These are phyloP conservation scores for Neopestalotiopsis clavispora DNA, from an alignment of 2,329 filamentous ascomycete species.

Conservation along the genomic window DNA sequence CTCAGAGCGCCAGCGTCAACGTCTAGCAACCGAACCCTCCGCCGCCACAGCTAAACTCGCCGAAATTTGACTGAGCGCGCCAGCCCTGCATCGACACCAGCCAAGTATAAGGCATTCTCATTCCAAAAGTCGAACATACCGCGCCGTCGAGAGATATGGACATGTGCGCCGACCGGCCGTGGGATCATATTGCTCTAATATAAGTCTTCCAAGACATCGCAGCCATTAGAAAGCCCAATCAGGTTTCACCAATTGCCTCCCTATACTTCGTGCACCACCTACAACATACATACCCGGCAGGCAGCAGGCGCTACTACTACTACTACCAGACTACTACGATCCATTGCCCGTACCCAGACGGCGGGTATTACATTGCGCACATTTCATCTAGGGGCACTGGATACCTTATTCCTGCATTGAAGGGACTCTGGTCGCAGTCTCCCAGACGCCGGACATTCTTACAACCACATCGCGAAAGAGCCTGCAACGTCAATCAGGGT, in stretches of 20 bases:
- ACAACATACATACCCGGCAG: neutral
- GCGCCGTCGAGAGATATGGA: neutral
- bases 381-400: no score
- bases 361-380: neutral
- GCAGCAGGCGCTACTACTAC: no score
- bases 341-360: neutral
- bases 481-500: constrained; percentile 54
- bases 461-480: constrained; percentile 5
- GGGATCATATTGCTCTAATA: neutral
- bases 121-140: neutral
- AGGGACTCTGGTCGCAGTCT: neutral
- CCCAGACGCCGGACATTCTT: constrained; percentile 9
- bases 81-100: neutral
- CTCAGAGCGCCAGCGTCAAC: neutral
- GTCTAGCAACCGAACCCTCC: neutral
- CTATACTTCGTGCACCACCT: neutral
- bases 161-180: neutral
- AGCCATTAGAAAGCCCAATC: neutral
- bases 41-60: neutral
- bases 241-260: neutral
- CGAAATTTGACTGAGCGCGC: neutral
- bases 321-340: no score
- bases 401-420: neutral
- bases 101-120: neutral
- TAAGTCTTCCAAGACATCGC: neutral